Conservation (phyloP, 2,329 filamentous ascomycete genomes). For the Dothideomycetidae sp. region DNA sequence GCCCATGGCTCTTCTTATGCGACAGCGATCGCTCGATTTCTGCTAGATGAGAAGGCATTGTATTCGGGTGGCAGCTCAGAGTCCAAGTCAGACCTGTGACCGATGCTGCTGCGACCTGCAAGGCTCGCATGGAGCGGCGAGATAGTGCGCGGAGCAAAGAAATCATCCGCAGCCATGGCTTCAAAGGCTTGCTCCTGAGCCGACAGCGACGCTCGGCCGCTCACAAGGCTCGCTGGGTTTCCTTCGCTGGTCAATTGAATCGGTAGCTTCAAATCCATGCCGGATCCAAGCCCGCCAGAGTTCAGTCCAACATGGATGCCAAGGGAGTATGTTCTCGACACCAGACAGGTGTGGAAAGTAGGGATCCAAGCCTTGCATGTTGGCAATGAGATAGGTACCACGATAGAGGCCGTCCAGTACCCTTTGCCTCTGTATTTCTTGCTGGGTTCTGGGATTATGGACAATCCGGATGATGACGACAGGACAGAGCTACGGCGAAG, state of each 20-base stretch:
- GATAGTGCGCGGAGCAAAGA: slow-evolving; percentile 25
- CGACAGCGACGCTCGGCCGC: slow-evolving; percentile 12
- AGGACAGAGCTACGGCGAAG: slow-evolving; percentile 27
- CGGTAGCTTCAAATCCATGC: slow-evolving; percentile 30
- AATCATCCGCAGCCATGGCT: slow-evolving; percentile 17
- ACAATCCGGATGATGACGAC: slow-evolving; percentile 16
- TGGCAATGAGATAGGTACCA: slow-evolving; percentile 50
- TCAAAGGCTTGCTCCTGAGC: slow-evolving; percentile 16
- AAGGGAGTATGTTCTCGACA: slow-evolving; percentile 49
- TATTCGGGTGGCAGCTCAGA: slow-evolving; percentile 9
- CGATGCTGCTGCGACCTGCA: slow-evolving; percentile 15
- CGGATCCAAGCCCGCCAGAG: slow-evolving; percentile 31
- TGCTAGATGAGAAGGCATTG: slow-evolving; percentile 3
- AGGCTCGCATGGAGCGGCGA: slow-evolving; percentile 18
- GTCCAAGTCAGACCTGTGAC: neutral
- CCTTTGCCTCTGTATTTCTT: slow-evolving; percentile 30
- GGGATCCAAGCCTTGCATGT: slow-evolving; percentile 46
- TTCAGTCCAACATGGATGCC: slow-evolving; percentile 44
- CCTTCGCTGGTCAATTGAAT: slow-evolving; percentile 28
- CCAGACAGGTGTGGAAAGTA: slow-evolving; percentile 55
- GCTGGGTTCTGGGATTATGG: slow-evolving; percentile 23
- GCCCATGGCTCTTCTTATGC: neutral
- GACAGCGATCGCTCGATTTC: slow-evolving; percentile 2
- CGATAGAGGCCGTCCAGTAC: slow-evolving; percentile 48
- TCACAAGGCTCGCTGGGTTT: slow-evolving; percentile 10